Base-by-base conservation (phyloP, 306 rosid species). In the Cicer cuneatum region DNA sequence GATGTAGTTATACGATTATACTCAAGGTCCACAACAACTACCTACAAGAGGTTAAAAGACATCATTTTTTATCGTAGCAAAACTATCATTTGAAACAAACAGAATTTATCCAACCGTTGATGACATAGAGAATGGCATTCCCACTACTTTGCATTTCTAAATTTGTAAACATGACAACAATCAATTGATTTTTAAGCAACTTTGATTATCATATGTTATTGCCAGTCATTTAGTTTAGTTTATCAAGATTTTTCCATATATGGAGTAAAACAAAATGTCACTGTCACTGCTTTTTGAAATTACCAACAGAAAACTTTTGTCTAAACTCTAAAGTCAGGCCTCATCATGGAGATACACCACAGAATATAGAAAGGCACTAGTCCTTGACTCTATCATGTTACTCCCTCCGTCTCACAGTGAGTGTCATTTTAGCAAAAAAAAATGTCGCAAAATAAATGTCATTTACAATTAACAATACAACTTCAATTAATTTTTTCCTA, bases 11-110 rank as follows among this genome's bases (percentile, higher is more conserved):
- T 89, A 57, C 84, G 83, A 81, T 94, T 94, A 83, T 80, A 86
- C 64, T 89, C 99, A 69, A 94, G 99, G 84, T 94, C 98, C 88
- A 94, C 99, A 79, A 94, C 81, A 71, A 94, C 99, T 47, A 94
- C 99, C 99, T 94, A 83, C 41, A 86, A 64, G 65, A 66, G 82
- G 71, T 69, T 71, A 61, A 78, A 76, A 75, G 58, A 14, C 47
- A 75, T 35, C 65, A 63, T n/a, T 37, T 75, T 46, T 70, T 6
- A 76, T 37, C 64, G 39, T 39, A 46, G 57, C 51, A 45, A 71
- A 71, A 45, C 7, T 21, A 18, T 56, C 67, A 57, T 68, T 56
- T 59, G 59, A 79, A 52, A 59, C 72, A 68, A 57, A 82, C 45
- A 71, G 69, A 73, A 56, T 58, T 12, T 59, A 7, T 13, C 16